Evolutionary conservation across 202 grass and related monocot genomes (phyloP).

Genomic region (Schoenoplectus tabernaemontani): DNA sequence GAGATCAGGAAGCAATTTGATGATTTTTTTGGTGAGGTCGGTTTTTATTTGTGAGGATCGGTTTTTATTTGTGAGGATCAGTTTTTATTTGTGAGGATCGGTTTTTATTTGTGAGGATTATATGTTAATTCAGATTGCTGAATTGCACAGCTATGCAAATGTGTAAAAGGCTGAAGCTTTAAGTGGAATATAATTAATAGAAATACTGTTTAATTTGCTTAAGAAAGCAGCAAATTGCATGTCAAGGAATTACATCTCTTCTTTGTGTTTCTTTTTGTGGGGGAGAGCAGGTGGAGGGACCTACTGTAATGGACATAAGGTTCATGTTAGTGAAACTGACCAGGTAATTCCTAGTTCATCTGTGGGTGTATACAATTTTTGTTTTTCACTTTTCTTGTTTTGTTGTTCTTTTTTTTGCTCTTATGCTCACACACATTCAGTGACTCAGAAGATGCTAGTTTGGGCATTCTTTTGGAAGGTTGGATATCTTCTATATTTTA

Average conservation of each 20-base stretch:
- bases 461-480: slow-evolving; percentile 12
- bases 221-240: not conserved
- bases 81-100: not conserved
- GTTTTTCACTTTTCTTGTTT: not conserved
- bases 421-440: too few species aligned
- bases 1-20: not conserved
- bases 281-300: slow-evolving; percentile 66
- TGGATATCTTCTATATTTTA: not conserved
- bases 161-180: not conserved
- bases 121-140: too few species aligned
- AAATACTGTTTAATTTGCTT: not conserved
- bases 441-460: not conserved
- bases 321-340: slow-evolving; percentile 84
- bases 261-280: slow-evolving; percentile 17
- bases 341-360: slow-evolving; percentile 49
- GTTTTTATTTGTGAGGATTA: not conserved
- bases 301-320: slow-evolving; percentile 89
- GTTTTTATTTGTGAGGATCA: too few species aligned
- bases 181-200: not conserved
- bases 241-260: not conserved
- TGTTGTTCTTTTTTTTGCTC: not conserved
- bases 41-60: not conserved
- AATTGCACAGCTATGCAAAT: not conserved
- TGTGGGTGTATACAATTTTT: too few species aligned
- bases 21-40: not conserved